Conservation (phyloP, 768 basidiomycete species). For the Asterophora parasitica region DNA sequence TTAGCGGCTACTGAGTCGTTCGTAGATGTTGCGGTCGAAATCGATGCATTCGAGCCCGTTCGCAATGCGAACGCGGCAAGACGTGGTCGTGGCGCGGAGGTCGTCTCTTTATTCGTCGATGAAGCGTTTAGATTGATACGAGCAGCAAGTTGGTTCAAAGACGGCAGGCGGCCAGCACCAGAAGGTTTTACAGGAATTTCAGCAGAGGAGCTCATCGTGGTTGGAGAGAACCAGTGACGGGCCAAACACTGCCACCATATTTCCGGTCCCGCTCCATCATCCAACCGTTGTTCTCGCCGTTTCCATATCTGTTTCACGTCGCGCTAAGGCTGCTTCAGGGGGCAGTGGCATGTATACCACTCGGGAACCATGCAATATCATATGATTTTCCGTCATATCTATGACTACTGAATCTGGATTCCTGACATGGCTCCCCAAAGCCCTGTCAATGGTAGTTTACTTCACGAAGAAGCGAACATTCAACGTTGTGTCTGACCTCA, state of each 20-base stretch:
- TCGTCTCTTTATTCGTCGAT: slow-evolving; percentile 18
- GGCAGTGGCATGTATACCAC: too few relatives aligned
- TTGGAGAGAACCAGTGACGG: slow-evolving; percentile 10
- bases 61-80: slow-evolving; percentile 71
- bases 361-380: too few relatives aligned
- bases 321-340: too few relatives aligned
- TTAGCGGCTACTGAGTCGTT: slow-evolving; percentile 67
- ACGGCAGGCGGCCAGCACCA: slow-evolving; percentile 47
- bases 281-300: too few relatives aligned
- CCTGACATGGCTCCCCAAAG: too few relatives aligned
- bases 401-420: too few relatives aligned
- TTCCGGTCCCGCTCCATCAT: not conserved
- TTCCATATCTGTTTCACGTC: too few relatives aligned
- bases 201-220: slow-evolving; percentile 18
- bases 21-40: slow-evolving; percentile 47
- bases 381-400: too few relatives aligned
- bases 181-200: slow-evolving; percentile 18
- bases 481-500: too few relatives aligned
- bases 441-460: too few relatives aligned
- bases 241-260: slow-evolving; percentile 13
- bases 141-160: slow-evolving; percentile 78
- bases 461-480: too few relatives aligned
- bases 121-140: slow-evolving; percentile 53
- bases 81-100: slow-evolving; percentile 54
- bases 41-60: slow-evolving; percentile 52